A percentile compares a stretch with the other conserved stretches of the same genome.
Conservation (phyloP, 2,329 filamentous ascomycete genomes). For the Ilyonectria destructans region DNA sequence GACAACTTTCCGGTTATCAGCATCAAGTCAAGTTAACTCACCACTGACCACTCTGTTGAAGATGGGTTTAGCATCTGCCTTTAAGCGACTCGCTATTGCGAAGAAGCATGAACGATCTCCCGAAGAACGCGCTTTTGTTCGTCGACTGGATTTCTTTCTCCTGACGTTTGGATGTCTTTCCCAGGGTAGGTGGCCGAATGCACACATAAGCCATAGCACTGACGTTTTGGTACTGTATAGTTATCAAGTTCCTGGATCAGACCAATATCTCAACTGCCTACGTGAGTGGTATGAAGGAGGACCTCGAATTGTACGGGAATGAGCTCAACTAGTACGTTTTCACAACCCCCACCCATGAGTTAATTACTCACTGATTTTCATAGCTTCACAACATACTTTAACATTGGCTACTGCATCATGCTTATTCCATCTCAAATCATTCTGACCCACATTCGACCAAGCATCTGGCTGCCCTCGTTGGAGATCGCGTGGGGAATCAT, state of each 20-base stretch:
- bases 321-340: neutral
- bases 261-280: neutral
- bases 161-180: neutral
- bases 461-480: constrained; percentile 57
- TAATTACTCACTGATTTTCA: too few relatives aligned
- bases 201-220: neutral
- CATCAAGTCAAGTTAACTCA: neutral
- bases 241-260: neutral
- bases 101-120: neutral
- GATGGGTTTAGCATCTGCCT: neutral
- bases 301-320: neutral
- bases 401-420: constrained; percentile 72
- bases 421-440: constrained; percentile 57
- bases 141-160: neutral
- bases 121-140: neutral
- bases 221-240: neutral
- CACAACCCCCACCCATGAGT: too few relatives aligned
- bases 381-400: constrained; percentile 65
- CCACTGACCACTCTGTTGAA: neutral
- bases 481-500: constrained; percentile 51
- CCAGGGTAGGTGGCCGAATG: neutral
- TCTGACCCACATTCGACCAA: constrained; percentile 56
- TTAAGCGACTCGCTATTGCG: neutral
- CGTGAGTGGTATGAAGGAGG: neutral
- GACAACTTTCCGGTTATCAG: neutral